Base-by-base conservation (phyloP, 139 green algal species). In the Picochlorum sp. region DNA sequence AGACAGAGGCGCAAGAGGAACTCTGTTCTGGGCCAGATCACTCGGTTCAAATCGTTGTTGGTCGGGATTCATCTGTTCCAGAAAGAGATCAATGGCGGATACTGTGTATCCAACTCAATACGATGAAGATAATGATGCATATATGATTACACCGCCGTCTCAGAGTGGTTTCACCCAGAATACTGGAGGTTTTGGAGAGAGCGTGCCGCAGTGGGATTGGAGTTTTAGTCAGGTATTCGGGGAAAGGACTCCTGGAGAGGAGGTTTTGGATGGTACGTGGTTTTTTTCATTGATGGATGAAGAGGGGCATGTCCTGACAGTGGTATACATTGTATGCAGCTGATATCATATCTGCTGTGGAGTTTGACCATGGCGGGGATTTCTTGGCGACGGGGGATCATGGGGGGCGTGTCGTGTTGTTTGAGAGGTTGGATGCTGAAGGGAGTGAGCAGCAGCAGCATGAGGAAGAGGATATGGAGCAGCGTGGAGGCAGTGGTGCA, bases 341-440 rank as follows among this genome's bases (percentile, higher is more conserved):
- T 18, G 94, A 98, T 62, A 92, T 99, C n/a, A 97, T 99, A 41
- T 96, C 86, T 6, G 91, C 94, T 1, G 86, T 99, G 11, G 89
- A 98, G 72, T 99, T 99, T 74, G 90, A 98, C 65, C 52, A 77
- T 4, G 81, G 79, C 65, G 94, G 94, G 4, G 81, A 95, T 32
- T 86, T 93, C 65, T 67, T 99, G 16, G 94, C 94, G 16, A 97
- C 94, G 15, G 94, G 94, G 1, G 94, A 99, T 75, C 78, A 88
- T 23, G 94, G 94, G 18, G 94, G 94, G 1, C 75, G 94, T 1
- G 92, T 99, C 3, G 94, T 99, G 41, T 77, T 99, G 7, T 97
- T 98, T 77, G 94, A 98, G 70, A 58, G 64, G 64, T 65, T 69
- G 81, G 67, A 62, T 63, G 11, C n/a, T 54, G 16, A 5, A 20